Base-by-base conservation (phyloP, 192 early-diverging fungal species). In the Kickxella alabastrina region DNA sequence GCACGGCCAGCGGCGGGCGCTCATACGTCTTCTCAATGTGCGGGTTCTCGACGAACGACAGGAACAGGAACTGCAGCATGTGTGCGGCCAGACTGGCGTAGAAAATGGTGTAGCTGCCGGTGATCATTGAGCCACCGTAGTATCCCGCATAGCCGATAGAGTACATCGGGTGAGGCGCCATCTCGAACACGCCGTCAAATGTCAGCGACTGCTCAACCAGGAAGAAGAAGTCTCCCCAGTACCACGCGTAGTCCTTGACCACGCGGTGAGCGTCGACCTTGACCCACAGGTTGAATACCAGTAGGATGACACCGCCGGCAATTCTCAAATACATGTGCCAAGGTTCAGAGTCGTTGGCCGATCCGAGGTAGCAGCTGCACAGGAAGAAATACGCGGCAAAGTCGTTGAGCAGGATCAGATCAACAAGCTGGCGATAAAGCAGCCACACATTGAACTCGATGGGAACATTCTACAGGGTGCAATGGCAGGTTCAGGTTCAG, bases 151-250 rank as follows among this genome's bases (percentile, higher is more conserved):
- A 98, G 17, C 96, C 96, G 35, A 98, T 88, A 22, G 92, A 95
- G 78, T 98, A 98, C 94, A 97, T 98, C 9, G 96, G 96, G 58
- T 98, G 96, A 34, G 94, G 94, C 0, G 91, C 92, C 86, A 93
- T 89, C 66, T 96, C 92, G 78, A 95, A 95, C 15, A 93, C 91
- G 34, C 92, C 90, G 65, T 93, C 88, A 69, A 94, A 90, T 0
- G 89, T 92, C 31, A 92, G 75, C n/a, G 91, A 86, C 63, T 88
- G 86, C 54, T 91, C 88, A 42, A 91, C 80, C 44, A 95, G 70
- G 68, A 98, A 97, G 81, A 98, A 98, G 62, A 98, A 98, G 67
- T 97, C 93, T 48, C 95, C 95, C 95, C 95, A 98, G 75, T 98
- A 98, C 92, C 93, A 95, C 10, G 93, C 93, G 78, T 89, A 98